A percentile compares a stretch with the other conserved stretches of the same genome.
Conservation (phyloP, 768 basidiomycete species). For the Suillus subaureus region DNA sequence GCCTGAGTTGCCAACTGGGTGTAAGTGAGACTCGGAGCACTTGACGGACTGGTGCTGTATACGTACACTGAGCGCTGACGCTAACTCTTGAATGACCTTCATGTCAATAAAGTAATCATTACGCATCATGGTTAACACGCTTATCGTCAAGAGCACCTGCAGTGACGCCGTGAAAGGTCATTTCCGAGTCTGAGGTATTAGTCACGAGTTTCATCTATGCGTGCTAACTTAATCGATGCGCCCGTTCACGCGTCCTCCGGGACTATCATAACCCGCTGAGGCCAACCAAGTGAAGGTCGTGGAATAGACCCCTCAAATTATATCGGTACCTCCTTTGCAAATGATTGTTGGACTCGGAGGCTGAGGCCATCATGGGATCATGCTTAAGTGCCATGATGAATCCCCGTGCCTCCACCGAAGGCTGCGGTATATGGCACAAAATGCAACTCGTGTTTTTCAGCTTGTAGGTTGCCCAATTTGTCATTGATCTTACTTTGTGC, state of each 20-base stretch:
- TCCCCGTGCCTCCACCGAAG: background rate
- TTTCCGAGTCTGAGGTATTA: background rate
- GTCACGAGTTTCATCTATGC: too few species aligned
- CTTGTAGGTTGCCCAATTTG: background rate
- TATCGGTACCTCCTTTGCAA: background rate
- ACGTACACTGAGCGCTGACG: background rate
- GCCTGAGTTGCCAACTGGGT: too few species aligned
- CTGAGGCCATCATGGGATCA: background rate
- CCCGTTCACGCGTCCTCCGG: background rate
- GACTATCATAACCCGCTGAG: background rate
- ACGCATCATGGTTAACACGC: background rate
- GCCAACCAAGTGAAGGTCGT: background rate
- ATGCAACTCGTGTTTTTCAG: background rate
- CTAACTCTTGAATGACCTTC: background rate
- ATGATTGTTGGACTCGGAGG: background rate
- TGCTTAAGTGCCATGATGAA: background rate
- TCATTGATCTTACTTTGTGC: background rate
- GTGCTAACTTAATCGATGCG: background rate
- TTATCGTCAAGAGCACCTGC: background rate
- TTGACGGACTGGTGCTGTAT: background rate
- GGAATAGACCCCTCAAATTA: background rate
- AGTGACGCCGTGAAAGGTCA: background rate
- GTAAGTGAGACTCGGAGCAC: background rate
- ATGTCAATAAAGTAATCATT: background rate
- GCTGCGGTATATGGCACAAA: background rate